A percentile compares a stretch with the other conserved stretches of the same genome.
Evolutionary conservation across 441 rosid genomes (phyloP).

Genomic region (Brassica hybrid): DNA sequence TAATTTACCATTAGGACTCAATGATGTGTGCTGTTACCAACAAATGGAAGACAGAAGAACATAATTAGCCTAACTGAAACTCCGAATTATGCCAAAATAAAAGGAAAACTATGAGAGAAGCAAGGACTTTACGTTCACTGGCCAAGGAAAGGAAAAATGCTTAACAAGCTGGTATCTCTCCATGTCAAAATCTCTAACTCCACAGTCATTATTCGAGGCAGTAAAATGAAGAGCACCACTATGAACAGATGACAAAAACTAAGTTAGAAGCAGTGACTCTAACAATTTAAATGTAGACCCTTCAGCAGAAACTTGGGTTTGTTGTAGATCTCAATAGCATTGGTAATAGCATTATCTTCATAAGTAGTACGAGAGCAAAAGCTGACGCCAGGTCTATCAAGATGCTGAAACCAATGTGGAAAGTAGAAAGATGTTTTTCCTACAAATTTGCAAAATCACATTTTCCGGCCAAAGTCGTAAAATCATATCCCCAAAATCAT

Average conservation of each 20-base stretch:
- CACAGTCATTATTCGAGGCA: slow-evolving; percentile 85
- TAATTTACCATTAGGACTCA: slow-evolving; percentile 74
- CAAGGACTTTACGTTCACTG: slow-evolving; percentile 74
- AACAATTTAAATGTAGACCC: no score
- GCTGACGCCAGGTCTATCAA: slow-evolving; percentile 80
- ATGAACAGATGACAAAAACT: slow-evolving; percentile 25
- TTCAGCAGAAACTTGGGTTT: no score
- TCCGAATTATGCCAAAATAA: neutral
- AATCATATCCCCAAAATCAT: no score
- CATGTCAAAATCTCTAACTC: slow-evolving; percentile 86
- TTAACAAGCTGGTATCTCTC: slow-evolving; percentile 70
- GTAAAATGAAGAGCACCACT: slow-evolving; percentile 80
- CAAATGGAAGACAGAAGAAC: slow-evolving; percentile 5
- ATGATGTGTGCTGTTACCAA: slow-evolving; percentile 68
- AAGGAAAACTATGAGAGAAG: neutral
- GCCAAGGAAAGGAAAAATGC: slow-evolving; percentile 76
- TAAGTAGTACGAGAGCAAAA: slow-evolving; percentile 77
- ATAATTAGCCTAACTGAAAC: neutral
- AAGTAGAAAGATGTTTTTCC: slow-evolving; percentile 10
- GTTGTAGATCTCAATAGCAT: slow-evolving; percentile 89
- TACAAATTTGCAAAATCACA: no score
- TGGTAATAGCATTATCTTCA: slow-evolving; percentile 89
- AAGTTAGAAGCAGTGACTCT: no score
- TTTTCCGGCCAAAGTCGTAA: no score
- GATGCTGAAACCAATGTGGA: slow-evolving; percentile 52